A percentile compares a stretch with the other conserved stretches of the same genome.
Evolutionary conservation across 345 rosid species (phyloP).

Genomic region (Populus deltoides): DNA sequence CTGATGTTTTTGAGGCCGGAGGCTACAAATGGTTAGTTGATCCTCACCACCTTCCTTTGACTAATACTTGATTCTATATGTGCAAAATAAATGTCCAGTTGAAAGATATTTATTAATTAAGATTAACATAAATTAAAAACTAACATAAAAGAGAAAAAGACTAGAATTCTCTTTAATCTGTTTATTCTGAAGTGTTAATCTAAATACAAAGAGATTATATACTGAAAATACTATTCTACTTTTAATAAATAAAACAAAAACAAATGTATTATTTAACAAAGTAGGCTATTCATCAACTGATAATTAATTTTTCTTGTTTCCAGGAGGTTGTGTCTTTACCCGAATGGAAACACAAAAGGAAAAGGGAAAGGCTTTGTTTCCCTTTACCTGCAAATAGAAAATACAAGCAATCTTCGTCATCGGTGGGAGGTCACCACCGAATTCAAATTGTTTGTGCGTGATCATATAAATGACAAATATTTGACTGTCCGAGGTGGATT

Average conservation of each 20-base stretch:
- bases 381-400: constrained; percentile 16
- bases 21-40: not conserved
- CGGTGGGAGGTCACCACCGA: not conserved
- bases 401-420: not conserved
- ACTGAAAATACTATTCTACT: no score
- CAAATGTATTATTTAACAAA: no score
- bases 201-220: no score
- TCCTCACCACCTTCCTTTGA: not conserved
- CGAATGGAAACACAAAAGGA: constrained; percentile 28
- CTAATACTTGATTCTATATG: not conserved
- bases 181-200: no score
- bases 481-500: not conserved
- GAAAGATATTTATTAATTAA: not conserved
- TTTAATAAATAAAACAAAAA: no score
- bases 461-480: not conserved
- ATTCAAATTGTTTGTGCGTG: not conserved
- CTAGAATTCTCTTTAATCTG: no score
- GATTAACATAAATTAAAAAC: no score
- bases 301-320: not conserved
- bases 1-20: not conserved
- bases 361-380: constrained; percentile 29
- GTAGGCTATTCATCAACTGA: not conserved
- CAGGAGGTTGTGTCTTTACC: constrained; percentile 38
- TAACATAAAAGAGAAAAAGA: no score
- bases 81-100: not conserved